A percentile compares a stretch with the other conserved stretches of the same genome.
Conservation (phyloP, 108 stramenopile species). For the Cyclotella kingstonii region DNA sequence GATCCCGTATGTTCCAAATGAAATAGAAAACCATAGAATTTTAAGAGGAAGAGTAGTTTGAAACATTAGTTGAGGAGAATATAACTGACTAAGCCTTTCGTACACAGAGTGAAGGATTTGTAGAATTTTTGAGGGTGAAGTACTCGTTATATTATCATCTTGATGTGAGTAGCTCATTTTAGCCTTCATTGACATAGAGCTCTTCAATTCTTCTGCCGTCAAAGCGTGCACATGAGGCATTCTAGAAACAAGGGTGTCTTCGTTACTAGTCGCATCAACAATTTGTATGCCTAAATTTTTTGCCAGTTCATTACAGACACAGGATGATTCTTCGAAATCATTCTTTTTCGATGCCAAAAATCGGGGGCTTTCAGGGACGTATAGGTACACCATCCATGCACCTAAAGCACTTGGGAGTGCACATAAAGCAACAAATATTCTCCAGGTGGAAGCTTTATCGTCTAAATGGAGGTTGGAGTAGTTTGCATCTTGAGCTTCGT, state of each 20-base stretch:
- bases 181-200: not conserved
- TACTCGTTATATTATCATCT: not conserved
- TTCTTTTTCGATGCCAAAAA: slow-evolving; percentile 53
- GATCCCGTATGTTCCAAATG: slow-evolving; percentile 74
- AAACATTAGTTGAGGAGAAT: slow-evolving; percentile 41
- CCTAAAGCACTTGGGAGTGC: slow-evolving; percentile 69
- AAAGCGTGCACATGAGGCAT: slow-evolving; percentile 12
- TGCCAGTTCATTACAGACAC: slow-evolving; percentile 53
- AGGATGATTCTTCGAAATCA: slow-evolving; percentile 46
- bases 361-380: slow-evolving; percentile 77
- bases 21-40: slow-evolving; percentile 72
- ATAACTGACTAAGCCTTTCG: slow-evolving; percentile 40
- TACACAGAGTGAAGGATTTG: slow-evolving; percentile 14
- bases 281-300: slow-evolving; percentile 30
- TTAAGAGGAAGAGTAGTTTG: slow-evolving; percentile 65
- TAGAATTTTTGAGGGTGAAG: not conserved
- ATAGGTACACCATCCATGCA: slow-evolving; percentile 43
- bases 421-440: slow-evolving; percentile 68
- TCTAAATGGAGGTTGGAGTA: not conserved
- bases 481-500: slow-evolving; percentile 7
- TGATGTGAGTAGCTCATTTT: not conserved
- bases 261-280: not conserved
- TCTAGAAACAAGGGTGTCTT: too few relatives aligned
- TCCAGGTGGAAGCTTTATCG: slow-evolving; percentile 38
- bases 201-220: slow-evolving; percentile 41